Base-by-base conservation (phyloP, 2,329 filamentous ascomycete genomes). In the Lachnellula subtilissima region DNA sequence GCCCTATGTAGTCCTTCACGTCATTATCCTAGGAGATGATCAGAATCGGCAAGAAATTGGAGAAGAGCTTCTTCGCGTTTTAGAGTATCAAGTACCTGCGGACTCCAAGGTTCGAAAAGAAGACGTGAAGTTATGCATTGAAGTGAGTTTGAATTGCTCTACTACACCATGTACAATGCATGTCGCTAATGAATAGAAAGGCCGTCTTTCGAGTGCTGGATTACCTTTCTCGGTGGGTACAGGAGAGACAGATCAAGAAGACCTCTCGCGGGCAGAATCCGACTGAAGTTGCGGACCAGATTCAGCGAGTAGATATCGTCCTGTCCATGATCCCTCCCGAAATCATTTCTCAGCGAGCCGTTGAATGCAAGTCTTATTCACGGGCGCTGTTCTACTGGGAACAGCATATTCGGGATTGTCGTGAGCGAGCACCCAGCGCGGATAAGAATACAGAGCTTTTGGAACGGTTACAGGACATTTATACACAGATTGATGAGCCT, bases 401-500 rank as follows among this genome's bases (percentile, higher is more conserved):
- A 72, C 91, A 96, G 64, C 89, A 96, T 69, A 92, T 92, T 55
- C 82, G 86, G 32, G 78, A 85, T 49, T 61, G 65, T 19, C 58
- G 67, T 39, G 43, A 57, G 52, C 15, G 53, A 58, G 37, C 58
- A 53, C 15, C 48, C 56, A 45, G 25, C 28, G 48, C 75, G 1
- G 76, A 78, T 2, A 80, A 84, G 22, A 75, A 81, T n/a, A 78
- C 87, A 52, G 78, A 83, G 23, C 78, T 94, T 4, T 82, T 95
- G 57, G 84, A 91, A 63, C 84, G 86, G 58, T 76, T 99, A 23
- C 93, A 97, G 68, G 86, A 93, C 52, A 96, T 99, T 17, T 99
- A 99, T 71, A 90, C 91, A 1, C 89, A 97, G 65, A 97, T 99
- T 58, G 94, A 99, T 67, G 94, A 99, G 65, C 95, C 94, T 0